Percentiles rank a stretch among this genome's conserved stretches.
Evolutionary conservation across 345 rosid species (phyloP).

Genomic region (Hibiscus syriacus): DNA sequence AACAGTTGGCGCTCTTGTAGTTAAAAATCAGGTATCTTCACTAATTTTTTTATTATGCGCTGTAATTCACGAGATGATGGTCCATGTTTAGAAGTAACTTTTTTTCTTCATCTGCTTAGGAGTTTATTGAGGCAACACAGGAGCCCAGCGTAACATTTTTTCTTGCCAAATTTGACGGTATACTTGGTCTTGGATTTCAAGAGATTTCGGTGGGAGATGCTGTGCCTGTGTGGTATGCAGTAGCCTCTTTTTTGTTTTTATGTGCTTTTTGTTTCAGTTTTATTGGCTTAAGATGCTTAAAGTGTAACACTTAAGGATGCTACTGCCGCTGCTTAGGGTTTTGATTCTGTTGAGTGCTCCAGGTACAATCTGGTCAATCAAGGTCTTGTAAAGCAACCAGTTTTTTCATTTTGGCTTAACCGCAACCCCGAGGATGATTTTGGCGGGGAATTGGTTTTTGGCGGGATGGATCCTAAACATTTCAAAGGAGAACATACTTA

Average conservation of each 20-base stretch:
- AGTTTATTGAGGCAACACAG: slow-evolving; percentile 81
- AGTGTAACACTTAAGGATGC: not conserved
- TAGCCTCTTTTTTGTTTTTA: not conserved
- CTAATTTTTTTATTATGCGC: not conserved
- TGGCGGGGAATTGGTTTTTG: slow-evolving; percentile 71
- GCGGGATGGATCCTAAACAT: slow-evolving; percentile 57
- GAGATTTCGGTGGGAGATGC: slow-evolving; percentile 59
- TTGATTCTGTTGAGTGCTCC: slow-evolving; percentile 10
- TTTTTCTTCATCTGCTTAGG: slow-evolving; percentile 30
- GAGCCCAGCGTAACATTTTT: slow-evolving; percentile 81
- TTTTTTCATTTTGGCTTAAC: slow-evolving; percentile 78
- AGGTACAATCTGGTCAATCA: slow-evolving; percentile 75
- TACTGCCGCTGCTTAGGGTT: not conserved
- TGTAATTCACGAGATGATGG: not conserved
- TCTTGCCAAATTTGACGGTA: slow-evolving; percentile 80
- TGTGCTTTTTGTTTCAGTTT: not conserved
- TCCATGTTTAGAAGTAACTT: not conserved
- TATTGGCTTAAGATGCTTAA: not conserved
- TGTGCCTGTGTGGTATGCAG: slow-evolving; percentile 52
- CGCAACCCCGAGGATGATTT: slow-evolving; percentile 51
- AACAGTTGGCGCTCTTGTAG: slow-evolving; percentile 69
- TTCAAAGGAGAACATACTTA: slow-evolving; percentile 59
- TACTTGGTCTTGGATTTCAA: slow-evolving; percentile 73
- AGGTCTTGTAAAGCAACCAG: slow-evolving; percentile 49
- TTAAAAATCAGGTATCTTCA: slow-evolving; percentile 55